Evolutionary conservation across 257 asterid species (phyloP).

Genomic region (Penstemon eatonii): DNA sequence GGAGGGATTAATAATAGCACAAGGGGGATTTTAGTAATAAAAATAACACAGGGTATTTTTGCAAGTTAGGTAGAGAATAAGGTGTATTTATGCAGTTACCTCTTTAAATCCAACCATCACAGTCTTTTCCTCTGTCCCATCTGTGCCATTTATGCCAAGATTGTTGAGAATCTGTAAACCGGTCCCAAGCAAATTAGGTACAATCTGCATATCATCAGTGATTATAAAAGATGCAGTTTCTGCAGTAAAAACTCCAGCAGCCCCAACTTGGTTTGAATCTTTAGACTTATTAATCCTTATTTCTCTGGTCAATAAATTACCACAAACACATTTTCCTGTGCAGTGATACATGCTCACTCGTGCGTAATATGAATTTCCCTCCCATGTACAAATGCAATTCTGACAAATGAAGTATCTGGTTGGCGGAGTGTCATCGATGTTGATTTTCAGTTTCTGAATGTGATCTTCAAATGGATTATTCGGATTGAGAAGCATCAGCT

Average conservation of each 20-base stretch:
- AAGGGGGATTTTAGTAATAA: too few relatives aligned
- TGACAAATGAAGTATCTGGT: not conserved
- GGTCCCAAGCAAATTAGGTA: slow-evolving; percentile 11
- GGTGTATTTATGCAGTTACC: not conserved
- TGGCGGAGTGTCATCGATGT: not conserved
- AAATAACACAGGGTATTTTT: too few relatives aligned
- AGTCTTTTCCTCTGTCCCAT: not conserved
- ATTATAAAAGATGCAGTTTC: not conserved
- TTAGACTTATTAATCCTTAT: not conserved
- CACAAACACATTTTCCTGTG: not conserved
- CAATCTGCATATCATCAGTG: not conserved
- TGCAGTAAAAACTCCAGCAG: not conserved
- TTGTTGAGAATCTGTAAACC: not conserved
- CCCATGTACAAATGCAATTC: not conserved
- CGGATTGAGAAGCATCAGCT: slow-evolving; percentile 28
- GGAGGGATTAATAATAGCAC: too few relatives aligned
- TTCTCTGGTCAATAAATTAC: not conserved
- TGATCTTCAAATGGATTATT: not conserved
- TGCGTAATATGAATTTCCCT: too few relatives aligned
- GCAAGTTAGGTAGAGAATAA: too few relatives aligned
- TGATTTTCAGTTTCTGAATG: slow-evolving; percentile 3
- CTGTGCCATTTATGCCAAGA: not conserved
- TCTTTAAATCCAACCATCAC: not conserved
- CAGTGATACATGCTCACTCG: not conserved
- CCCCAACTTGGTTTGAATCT: not conserved